Evolutionary conservation across 139 green algal genomes (phyloP).

Genomic region (Klebsormidium nitens): DNA sequence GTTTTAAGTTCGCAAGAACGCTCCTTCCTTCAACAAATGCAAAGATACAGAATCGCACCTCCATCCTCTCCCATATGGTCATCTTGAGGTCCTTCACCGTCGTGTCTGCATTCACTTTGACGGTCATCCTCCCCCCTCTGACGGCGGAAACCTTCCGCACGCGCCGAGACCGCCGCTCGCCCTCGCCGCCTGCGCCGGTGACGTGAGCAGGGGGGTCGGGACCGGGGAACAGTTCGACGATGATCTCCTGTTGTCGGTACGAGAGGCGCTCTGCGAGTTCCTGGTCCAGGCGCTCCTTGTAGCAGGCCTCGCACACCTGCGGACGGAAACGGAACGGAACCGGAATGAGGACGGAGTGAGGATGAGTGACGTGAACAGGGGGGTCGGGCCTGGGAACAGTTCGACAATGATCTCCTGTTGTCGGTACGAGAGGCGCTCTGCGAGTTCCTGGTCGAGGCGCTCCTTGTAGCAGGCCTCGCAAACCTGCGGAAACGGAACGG

Average conservation of each 20-base stretch:
- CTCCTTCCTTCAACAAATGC: too few species aligned
- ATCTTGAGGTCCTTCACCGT: constrained; percentile 32
- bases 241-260: constrained; percentile 23
- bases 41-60: too few species aligned
- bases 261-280: constrained; percentile 4
- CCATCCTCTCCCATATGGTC: constrained; percentile 37
- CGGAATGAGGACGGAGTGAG: too few species aligned
- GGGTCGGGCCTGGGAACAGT: too few species aligned
- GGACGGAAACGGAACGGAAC: not conserved
- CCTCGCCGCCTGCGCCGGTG: too few species aligned
- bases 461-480: constrained; percentile 1
- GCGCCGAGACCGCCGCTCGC: constrained; percentile 15
- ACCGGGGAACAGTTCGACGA: constrained; percentile 21
- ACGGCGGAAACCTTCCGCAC: constrained; percentile 22
- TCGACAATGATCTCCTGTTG: constrained; percentile 27
- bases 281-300: not conserved
- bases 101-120: constrained; percentile 15
- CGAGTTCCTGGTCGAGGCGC: not conserved
- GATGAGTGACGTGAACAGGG: too few species aligned
- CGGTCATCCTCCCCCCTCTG: constrained; percentile 2
- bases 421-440: not conserved
- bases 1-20: too few species aligned
- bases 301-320: constrained; percentile 14
- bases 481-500: constrained; percentile 2
- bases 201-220: too few species aligned